Percentiles rank a stretch among this genome's conserved stretches.
phyloP scores from a whole-genome alignment of 2,329 filamentous ascomycete genomes.

The Blumeria graminis region DNA sequence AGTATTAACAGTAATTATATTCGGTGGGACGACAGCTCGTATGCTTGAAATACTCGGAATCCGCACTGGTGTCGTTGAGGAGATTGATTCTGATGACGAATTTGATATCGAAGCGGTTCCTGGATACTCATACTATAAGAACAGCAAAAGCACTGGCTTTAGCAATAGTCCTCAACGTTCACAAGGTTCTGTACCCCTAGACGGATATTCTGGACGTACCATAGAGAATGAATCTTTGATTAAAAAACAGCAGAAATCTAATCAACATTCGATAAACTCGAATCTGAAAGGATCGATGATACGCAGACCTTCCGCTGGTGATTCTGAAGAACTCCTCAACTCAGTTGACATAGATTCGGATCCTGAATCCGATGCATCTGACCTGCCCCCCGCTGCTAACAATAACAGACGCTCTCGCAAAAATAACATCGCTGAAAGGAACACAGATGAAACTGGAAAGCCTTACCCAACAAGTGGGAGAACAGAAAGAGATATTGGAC shows the following conservation, averaged over 20 bases:
- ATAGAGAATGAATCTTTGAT: slow-evolving; percentile 16
- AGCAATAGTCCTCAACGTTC: slow-evolving; percentile 59
- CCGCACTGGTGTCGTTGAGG: slow-evolving; percentile 82
- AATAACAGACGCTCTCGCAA: not conserved
- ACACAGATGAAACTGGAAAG: slow-evolving; percentile 2
- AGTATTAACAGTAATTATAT: slow-evolving; percentile 94
- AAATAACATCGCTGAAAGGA: slow-evolving; percentile 3
- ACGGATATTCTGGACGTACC: slow-evolving; percentile 21
- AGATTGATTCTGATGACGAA: slow-evolving; percentile 92
- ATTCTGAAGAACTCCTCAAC: slow-evolving; percentile 31
- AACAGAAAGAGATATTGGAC: slow-evolving; percentile 11
- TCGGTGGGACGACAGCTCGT: slow-evolving; percentile 84
- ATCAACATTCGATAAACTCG: slow-evolving; percentile 20
- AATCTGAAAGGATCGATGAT: slow-evolving; percentile 25
- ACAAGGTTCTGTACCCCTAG: slow-evolving; percentile 24
- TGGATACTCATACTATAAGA: slow-evolving; percentile 40
- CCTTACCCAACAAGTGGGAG: slow-evolving; percentile 15
- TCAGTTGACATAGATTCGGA: slow-evolving; percentile 22
- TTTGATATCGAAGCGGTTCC: slow-evolving; percentile 53
- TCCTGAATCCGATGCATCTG: slow-evolving; percentile 40
- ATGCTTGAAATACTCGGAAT: slow-evolving; percentile 98
- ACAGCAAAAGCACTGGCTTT: slow-evolving; percentile 26
- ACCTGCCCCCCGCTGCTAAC: slow-evolving; percentile 35
- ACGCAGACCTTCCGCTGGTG: slow-evolving; percentile 14
- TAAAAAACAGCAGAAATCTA: slow-evolving; percentile 7